These are phyloP conservation scores for Aspergillus flavus DNA, from an alignment of 2,329 filamentous ascomycete species.

Conservation along the genomic window DNA sequence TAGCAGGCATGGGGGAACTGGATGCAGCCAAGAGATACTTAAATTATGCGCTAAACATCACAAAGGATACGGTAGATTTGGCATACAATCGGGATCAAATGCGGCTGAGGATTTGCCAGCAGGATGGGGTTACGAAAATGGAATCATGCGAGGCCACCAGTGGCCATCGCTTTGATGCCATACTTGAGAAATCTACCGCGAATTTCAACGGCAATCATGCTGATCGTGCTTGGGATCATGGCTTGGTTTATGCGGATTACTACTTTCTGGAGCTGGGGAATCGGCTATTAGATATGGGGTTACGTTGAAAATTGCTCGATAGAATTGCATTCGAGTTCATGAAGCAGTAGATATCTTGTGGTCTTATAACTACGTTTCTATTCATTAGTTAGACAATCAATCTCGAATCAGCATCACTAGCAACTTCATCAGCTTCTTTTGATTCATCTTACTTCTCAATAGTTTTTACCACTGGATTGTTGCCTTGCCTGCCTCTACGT, in stretches of 20 bases:
- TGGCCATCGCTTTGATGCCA: conserved; percentile 35
- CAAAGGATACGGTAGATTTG: conserved; percentile 13
- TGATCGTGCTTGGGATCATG: conserved; percentile 41
- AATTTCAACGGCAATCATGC: conserved; percentile 43
- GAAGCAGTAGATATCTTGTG: not conserved
- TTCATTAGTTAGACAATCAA: not conserved
- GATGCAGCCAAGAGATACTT: conserved; percentile 9
- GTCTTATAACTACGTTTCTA: not conserved
- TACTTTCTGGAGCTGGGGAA: conserved; percentile 48
- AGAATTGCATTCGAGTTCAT: not conserved
- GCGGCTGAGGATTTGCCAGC: not conserved
- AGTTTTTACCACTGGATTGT: too few species aligned
- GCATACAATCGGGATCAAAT: not conserved
- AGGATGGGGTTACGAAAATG: not conserved
- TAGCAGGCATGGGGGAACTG: conserved; percentile 8
- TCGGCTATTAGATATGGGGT: conserved; percentile 36
- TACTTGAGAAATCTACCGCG: conserved; percentile 41
- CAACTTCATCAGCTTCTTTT: too few species aligned
- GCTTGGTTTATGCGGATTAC: conserved; percentile 49
- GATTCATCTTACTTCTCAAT: too few species aligned
- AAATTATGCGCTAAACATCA: conserved; percentile 12
- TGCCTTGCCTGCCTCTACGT: too few species aligned
- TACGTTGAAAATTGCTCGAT: conserved; percentile 5
- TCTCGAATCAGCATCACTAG: too few species aligned
- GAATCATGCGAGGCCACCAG: conserved; percentile 19